Evolutionary conservation across 192 early-diverging fungal species (phyloP).

Genomic region (Umbelopsis ramanniana): DNA sequence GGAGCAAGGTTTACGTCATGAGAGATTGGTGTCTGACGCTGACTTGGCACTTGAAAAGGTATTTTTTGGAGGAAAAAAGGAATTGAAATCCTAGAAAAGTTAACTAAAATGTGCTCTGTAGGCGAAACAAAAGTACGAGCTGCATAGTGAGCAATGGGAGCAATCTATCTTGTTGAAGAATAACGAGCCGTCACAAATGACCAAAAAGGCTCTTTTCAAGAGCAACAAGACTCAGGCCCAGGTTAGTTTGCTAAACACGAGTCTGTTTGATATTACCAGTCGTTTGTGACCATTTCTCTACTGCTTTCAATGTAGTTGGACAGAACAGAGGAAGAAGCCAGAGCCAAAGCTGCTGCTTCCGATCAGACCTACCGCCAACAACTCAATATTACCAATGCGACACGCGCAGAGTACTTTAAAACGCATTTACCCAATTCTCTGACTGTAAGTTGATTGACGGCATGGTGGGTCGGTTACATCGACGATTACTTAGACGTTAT

Average conservation of each 20-base stretch:
- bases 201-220: constrained; percentile 56
- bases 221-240: constrained; percentile 63
- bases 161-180: constrained; percentile 63
- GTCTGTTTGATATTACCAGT: too few species aligned
- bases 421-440: constrained; percentile 84
- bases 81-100: neutral
- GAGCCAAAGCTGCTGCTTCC: constrained; percentile 76
- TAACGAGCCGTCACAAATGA: constrained; percentile 38
- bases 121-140: constrained; percentile 81
- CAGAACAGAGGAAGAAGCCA: constrained; percentile 86
- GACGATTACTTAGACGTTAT: neutral
- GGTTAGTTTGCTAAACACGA: constrained; percentile 40
- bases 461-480: neutral
- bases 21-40: constrained; percentile 76
- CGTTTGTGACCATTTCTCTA: neutral
- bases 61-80: neutral
- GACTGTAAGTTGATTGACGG: constrained; percentile 50
- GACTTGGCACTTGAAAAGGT: constrained; percentile 86
- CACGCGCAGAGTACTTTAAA: constrained; percentile 77
- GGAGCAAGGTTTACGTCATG: constrained; percentile 77
- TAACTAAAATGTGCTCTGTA: constrained; percentile 24
- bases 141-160: constrained; percentile 86
- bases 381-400: constrained; percentile 73
- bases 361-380: constrained; percentile 87
- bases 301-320: constrained; percentile 55